These are phyloP conservation scores for Elsinoe perseae DNA, from an alignment of 2,329 filamentous ascomycete genomes.

Conservation along the genomic window DNA sequence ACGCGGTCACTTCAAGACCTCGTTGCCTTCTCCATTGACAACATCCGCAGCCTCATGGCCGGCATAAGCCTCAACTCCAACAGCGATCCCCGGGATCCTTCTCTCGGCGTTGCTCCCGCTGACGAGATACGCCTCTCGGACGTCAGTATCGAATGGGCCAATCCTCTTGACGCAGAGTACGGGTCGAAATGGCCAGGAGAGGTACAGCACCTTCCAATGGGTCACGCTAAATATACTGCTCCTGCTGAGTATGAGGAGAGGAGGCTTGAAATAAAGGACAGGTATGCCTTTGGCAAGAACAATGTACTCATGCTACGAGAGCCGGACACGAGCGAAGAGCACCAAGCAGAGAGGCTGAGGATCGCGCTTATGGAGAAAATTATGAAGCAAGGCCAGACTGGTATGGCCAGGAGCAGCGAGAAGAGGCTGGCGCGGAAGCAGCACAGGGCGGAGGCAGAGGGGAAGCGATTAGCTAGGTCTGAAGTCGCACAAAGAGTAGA, in stretches of 20 bases:
- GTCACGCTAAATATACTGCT: constrained; percentile 24
- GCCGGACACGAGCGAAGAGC: neutral
- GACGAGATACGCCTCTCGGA: constrained; percentile 21
- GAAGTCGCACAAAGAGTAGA: neutral
- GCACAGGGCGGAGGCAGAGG: neutral
- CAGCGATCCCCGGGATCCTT: neutral
- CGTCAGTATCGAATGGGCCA: constrained; percentile 30
- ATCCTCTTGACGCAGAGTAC: constrained; percentile 33
- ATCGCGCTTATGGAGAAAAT: neutral
- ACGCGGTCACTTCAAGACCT: neutral
- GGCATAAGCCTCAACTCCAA: constrained; percentile 20
- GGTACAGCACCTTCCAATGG: constrained; percentile 28
- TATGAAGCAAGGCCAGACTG: neutral
- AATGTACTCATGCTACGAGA: neutral
- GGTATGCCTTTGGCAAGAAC: neutral
- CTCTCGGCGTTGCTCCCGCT: neutral
- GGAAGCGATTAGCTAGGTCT: neutral
- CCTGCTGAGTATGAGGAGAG: constrained; percentile 13
- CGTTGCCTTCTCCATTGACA: constrained; percentile 5
- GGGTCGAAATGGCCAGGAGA: constrained; percentile 29
- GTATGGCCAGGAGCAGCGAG: neutral
- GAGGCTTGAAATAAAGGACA: neutral
- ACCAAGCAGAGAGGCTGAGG: neutral
- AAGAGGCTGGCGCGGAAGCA: neutral
- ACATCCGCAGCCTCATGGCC: constrained; percentile 14